phyloP scores from a whole-genome alignment of 257 asterid species.

The Thymus mandschuricus region DNA sequence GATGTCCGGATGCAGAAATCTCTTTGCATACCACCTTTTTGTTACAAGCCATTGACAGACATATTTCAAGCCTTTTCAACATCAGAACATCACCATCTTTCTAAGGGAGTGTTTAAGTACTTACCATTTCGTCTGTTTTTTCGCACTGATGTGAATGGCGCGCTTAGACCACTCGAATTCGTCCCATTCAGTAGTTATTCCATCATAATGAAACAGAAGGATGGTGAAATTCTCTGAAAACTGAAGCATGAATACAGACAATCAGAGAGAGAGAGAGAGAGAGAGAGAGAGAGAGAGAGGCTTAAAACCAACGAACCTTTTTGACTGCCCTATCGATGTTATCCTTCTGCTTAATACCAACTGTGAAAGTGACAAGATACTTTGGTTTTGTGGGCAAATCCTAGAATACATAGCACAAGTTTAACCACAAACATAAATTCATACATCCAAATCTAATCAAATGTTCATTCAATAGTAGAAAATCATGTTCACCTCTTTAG shows the following conservation, averaged over 20 bases:
- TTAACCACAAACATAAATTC: conserved; percentile 13
- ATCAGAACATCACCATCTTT: not conserved
- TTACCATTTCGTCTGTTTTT: conserved; percentile 80
- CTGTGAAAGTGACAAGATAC: conserved; percentile 72
- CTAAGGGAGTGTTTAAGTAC: not conserved
- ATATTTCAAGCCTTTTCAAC: conserved; percentile 1
- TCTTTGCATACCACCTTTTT: conserved; percentile 85
- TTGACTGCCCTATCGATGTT: conserved; percentile 70
- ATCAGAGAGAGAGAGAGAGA: conserved; percentile 8
- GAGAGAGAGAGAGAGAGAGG: not conserved
- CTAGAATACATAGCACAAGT: conserved; percentile 32
- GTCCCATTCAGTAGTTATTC: conserved; percentile 70
- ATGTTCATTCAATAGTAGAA: not conserved
- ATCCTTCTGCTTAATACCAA: conserved; percentile 57
- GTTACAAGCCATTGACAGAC: conserved; percentile 14
- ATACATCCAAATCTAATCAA: not conserved
- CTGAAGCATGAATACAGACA: conserved; percentile 39
- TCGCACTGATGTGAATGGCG: conserved; percentile 66
- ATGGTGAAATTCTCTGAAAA: conserved; percentile 67
- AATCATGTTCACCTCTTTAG: conserved; percentile 57
- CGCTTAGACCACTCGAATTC: conserved; percentile 72
- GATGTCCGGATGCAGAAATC: conserved; percentile 84
- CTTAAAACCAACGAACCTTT: conserved; percentile 44
- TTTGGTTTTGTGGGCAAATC: conserved; percentile 59
- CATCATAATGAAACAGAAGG: conserved; percentile 73